Evolutionary conservation across 495 filamentous ascomycete genomes (phyloP).

Genomic region (Penicillium daleae): DNA sequence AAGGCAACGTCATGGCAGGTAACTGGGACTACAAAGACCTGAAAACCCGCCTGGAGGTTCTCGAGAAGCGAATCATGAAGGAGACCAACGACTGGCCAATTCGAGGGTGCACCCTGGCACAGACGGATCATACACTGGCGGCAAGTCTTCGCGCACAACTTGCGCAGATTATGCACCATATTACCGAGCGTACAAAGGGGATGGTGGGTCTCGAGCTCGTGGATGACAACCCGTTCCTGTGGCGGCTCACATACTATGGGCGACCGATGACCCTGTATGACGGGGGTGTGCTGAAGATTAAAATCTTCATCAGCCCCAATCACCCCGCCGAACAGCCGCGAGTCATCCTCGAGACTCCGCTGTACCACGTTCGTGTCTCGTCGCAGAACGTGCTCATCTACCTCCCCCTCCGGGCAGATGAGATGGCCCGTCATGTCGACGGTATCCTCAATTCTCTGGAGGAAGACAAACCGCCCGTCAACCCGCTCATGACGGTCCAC

Average conservation of each 20-base stretch:
- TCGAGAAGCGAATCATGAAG: conserved; percentile 68
- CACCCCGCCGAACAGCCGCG: conserved; percentile 93
- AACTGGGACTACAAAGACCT: conserved; percentile 82
- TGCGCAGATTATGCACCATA: conserved; percentile 77
- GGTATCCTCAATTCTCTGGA: conserved; percentile 83
- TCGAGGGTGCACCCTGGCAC: conserved; percentile 65
- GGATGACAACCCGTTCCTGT: conserved; percentile 59
- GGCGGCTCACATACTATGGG: conserved; percentile 80
- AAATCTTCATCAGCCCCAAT: conserved; percentile 78
- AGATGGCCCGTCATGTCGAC: conserved; percentile 82
- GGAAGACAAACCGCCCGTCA: conserved; percentile 84
- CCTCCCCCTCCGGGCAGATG: conserved; percentile 71
- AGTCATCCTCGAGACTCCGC: conserved; percentile 73
- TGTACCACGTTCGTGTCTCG: conserved; percentile 91
- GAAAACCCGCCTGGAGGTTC: conserved; percentile 63
- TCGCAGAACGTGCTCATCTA: conserved; percentile 82
- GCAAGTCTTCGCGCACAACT: conserved; percentile 81
- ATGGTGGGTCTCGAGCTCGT: conserved; percentile 75
- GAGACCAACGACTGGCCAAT: conserved; percentile 74
- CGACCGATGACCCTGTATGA: conserved; percentile 92
- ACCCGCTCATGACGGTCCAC: conserved; percentile 87
- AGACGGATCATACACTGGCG: conserved; percentile 73
- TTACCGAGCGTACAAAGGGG: conserved; percentile 67
- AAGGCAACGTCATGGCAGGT: conserved; percentile 83
- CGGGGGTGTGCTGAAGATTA: conserved; percentile 85